Base-by-base conservation (phyloP, 1,284 basidiomycete species). In the Meripilus lineatus region DNA sequence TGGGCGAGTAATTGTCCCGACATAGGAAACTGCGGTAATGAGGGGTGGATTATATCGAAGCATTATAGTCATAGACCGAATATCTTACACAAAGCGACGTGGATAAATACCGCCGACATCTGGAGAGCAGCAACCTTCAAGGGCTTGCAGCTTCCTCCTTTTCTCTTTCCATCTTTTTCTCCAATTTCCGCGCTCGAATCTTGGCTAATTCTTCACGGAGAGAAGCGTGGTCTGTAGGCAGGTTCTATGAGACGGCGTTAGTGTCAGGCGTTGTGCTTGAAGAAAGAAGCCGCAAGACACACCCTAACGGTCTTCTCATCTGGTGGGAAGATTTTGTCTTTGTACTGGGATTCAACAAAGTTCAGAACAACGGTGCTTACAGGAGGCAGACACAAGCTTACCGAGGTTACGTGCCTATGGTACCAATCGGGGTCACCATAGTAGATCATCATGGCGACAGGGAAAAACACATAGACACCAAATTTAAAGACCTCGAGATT, bases 401-500 rank as follows among this genome's bases (percentile, higher is more conserved):
- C 91, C 8, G 92, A 90, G 32, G 88, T 64, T 32, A 94, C 91
- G 53, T 89, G 73, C 35, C 73, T 70, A 38, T 76, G 71, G 59
- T 93, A 95, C 91, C 91, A 96, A 30, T 87, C 78, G 4, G 90
- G 89, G 62, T 93, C 89, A 42, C 92, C 91, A 58, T 89, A 94
- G 62, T 93, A 87, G 42, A 93, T 68, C 67, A 95, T 81, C 21
- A 89, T 81, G 34, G 78, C 72, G 41, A 94, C 77, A 1, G 93
- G 93, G 51, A 94, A 84, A 61, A 92, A 91, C 47, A 95, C 79
- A 66, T 96, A 95, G 25, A 92, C 69, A 2, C 80, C 81, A 55
- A 93, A 93, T 67, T 90, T 91, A 79, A 92, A 89, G 15, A 93
- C 77, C 64, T 93, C 90, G 45, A 93, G 79, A 61, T 88, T 89